phyloP scores from a whole-genome alignment of 176 grass and related monocot species.

The Cenchrus americanus region DNA sequence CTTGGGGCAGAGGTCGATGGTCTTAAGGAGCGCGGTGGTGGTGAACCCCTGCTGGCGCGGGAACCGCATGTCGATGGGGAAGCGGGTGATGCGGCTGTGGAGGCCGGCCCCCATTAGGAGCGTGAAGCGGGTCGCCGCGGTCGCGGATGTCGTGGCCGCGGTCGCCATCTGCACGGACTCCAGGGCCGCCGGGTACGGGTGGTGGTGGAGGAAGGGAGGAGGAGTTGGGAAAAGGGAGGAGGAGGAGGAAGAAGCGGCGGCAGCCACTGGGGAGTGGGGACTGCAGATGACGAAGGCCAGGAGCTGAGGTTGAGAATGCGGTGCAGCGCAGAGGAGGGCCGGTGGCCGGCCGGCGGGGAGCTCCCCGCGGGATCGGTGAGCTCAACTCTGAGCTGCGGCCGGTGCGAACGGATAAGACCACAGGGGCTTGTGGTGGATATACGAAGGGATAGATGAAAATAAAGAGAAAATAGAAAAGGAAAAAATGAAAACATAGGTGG shows the following conservation, averaged over 20 bases:
- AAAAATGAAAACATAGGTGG: too few relatives aligned
- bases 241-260: slow-evolving; percentile 32
- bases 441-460: too few relatives aligned
- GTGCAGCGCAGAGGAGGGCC: too few relatives aligned
- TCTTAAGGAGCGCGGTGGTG: slow-evolving; percentile 54
- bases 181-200: background rate
- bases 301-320: too few relatives aligned
- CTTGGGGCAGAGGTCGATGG: slow-evolving; percentile 61
- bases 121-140: slow-evolving; percentile 58
- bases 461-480: too few relatives aligned
- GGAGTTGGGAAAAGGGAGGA: background rate
- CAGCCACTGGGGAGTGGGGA: slow-evolving; percentile 28
- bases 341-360: too few relatives aligned
- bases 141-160: slow-evolving; percentile 66
- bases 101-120: slow-evolving; percentile 32
- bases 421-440: too few relatives aligned
- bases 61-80: slow-evolving; percentile 47
- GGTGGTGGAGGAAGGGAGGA: background rate
- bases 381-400: too few relatives aligned
- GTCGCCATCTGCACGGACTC: slow-evolving; percentile 51
- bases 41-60: slow-evolving; percentile 45
- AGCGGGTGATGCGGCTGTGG: slow-evolving; percentile 24
- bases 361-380: too few relatives aligned
- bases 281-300: slow-evolving; percentile 17
- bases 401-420: too few relatives aligned